A percentile compares a stretch with the other conserved stretches of the same genome.
Evolutionary conservation across 768 basidiomycete genomes (phyloP).

Genomic region (Cystobasidium ongulense): DNA sequence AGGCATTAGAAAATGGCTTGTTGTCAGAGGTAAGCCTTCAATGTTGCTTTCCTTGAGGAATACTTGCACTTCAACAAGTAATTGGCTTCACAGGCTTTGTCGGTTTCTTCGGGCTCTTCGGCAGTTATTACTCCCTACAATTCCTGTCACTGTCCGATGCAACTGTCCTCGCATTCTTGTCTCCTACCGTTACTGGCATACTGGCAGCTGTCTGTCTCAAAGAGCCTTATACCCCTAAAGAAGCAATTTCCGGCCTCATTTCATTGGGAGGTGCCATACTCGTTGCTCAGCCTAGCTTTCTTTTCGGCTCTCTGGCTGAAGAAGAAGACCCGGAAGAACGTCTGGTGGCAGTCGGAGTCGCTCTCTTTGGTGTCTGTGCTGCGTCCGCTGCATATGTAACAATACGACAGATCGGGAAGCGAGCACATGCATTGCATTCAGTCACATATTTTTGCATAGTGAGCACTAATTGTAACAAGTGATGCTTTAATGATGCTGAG

Average conservation of each 20-base stretch:
- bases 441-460: slow-evolving; percentile 57
- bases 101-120: slow-evolving; percentile 67
- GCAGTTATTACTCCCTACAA: slow-evolving; percentile 50
- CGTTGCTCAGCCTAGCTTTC: slow-evolving; percentile 65
- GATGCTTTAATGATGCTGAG: neutral
- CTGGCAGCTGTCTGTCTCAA: slow-evolving; percentile 36
- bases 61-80: slow-evolving; percentile 49
- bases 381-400: slow-evolving; percentile 57
- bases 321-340: slow-evolving; percentile 45
- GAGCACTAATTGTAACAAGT: neutral
- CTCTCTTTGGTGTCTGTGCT: slow-evolving; percentile 55
- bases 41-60: neutral
- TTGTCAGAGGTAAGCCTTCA: slow-evolving; percentile 1
- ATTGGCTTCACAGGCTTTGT: slow-evolving; percentile 56
- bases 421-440: slow-evolving; percentile 66
- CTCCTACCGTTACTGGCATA: slow-evolving; percentile 62
- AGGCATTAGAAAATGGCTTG: slow-evolving; percentile 13
- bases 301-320: slow-evolving; percentile 54
- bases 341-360: slow-evolving; percentile 54
- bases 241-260: slow-evolving; percentile 48
- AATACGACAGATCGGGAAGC: slow-evolving; percentile 63
- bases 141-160: slow-evolving; percentile 72
- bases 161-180: slow-evolving; percentile 65
- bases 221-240: slow-evolving; percentile 39
- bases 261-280: slow-evolving; percentile 69